These are phyloP conservation scores for Laguncularia racemosa DNA, from an alignment of 345 rosid genomes.

Conservation along the genomic window DNA sequence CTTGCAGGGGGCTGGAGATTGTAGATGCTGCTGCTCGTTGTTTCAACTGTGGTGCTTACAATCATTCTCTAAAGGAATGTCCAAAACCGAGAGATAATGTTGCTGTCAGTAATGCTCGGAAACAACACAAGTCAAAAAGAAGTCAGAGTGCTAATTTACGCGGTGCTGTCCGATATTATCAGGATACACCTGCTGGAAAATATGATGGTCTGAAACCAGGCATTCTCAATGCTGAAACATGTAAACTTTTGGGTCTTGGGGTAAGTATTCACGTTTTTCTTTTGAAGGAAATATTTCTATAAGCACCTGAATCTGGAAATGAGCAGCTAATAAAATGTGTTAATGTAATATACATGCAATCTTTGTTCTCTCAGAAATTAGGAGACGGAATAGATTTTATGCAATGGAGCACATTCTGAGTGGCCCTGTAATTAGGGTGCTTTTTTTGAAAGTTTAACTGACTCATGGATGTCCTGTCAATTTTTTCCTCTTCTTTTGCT, in stretches of 20 bases:
- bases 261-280: slow-evolving; percentile 28
- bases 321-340: too few species aligned
- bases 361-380: too few species aligned
- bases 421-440: too few species aligned
- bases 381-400: too few species aligned
- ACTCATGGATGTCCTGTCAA: too few species aligned
- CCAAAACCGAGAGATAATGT: slow-evolving; percentile 72
- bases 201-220: slow-evolving; percentile 91
- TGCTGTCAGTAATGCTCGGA: slow-evolving; percentile 82
- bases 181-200: slow-evolving; percentile 60
- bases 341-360: too few species aligned
- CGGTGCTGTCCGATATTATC: slow-evolving; percentile 60
- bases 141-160: slow-evolving; percentile 53
- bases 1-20: slow-evolving; percentile 66
- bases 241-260: slow-evolving; percentile 71
- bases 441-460: too few species aligned
- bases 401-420: too few species aligned
- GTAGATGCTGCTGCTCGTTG: slow-evolving; percentile 73
- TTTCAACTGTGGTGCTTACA: slow-evolving; percentile 90
- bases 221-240: slow-evolving; percentile 68
- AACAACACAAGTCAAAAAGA: slow-evolving; percentile 58
- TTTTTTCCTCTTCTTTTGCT: too few species aligned
- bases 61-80: slow-evolving; percentile 83
- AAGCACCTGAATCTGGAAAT: too few species aligned
- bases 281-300: background rate